Evolutionary conservation across 345 rosid genomes (phyloP), one percentile per base, ranked within the genome.

Genomic region (Rubroshorea leprosula): DNA sequence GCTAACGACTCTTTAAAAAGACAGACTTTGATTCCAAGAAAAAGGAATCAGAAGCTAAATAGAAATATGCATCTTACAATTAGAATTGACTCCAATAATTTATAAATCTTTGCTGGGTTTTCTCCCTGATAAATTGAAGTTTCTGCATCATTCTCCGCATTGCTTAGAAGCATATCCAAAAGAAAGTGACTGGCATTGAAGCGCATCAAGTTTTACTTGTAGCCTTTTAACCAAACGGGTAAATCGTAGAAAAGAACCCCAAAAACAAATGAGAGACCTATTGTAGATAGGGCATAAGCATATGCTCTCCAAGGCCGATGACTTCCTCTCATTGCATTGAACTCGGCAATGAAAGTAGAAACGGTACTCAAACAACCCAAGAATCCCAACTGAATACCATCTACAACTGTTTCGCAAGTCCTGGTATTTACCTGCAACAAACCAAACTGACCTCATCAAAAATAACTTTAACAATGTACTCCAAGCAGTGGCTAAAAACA

Each of bases 351-450:
- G 64, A 92, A 78, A 5, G 98, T 92, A 1, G 98, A 86, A 41
- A 92, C 93, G 1, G 98, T 89, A 60, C 96, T 84, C 26, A 89
- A 63, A 75, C 97, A 86, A 18, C 98, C 98, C 66, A 84, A 48
- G 20, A 92, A 70, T 39, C 98, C 98, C 1, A 92, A 69, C 66
- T 92, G 89, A 64, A 89, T 70, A 26, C 93, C 81, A 0, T 64
- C 60, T 49, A 79, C 72, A 41, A 83, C 67, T 0, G 86, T 81
- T 63, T 74, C 59, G 52, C 89, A 78, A 6, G 60, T 74, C 73
- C 52, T 65, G 16, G 76, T 75, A 45, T 73, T 13, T 61, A 84
- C 93, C 97, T 89, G 78, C 57, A 75, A 9, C 39, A 23, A 17
- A 31, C 23, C 41, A 31, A 14, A 9, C 45, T 12, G 13, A 13